These are phyloP conservation scores for Pilatotrama ljubarskyi DNA, from an alignment of 768 basidiomycete genomes.

Conservation along the genomic window DNA sequence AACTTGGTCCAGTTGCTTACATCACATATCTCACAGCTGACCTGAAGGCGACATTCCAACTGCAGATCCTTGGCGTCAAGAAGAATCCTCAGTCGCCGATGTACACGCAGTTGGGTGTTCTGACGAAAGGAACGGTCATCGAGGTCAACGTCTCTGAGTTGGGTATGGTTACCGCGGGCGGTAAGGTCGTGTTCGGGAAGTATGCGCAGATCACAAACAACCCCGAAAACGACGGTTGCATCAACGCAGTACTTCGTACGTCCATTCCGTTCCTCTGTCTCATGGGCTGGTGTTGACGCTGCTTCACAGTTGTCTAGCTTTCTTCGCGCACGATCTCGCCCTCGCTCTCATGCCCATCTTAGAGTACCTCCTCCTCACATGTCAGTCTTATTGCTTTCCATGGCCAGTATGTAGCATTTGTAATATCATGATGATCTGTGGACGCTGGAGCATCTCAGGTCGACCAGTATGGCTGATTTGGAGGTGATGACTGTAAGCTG, in stretches of 20 bases:
- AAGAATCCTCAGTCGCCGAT: slow-evolving; percentile 99
- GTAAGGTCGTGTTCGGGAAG: slow-evolving; percentile 92
- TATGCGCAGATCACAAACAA: slow-evolving; percentile 95
- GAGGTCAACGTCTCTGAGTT: slow-evolving; percentile 99
- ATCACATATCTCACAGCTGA: slow-evolving; percentile 59
- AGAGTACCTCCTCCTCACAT: slow-evolving; percentile 1
- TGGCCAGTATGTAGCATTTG: slow-evolving; percentile 19
- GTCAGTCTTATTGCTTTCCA: slow-evolving; percentile 4
- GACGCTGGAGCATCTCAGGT: background rate
- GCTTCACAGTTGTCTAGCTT: slow-evolving; percentile 19
- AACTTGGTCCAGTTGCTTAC: background rate
- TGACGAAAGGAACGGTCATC: slow-evolving; percentile 97
- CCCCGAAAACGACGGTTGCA: slow-evolving; percentile 95
- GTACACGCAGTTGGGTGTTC: slow-evolving; percentile 94
- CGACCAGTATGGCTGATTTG: background rate
- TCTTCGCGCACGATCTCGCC: background rate
- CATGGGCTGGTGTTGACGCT: background rate
- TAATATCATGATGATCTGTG: slow-evolving; percentile 13
- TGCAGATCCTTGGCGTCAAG: slow-evolving; percentile 97
- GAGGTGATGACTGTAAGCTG: too few species aligned
- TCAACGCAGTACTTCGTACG: slow-evolving; percentile 91
- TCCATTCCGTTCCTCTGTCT: slow-evolving; percentile 22
- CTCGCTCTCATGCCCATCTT: slow-evolving; percentile 7
- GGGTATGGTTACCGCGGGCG: slow-evolving; percentile 95
- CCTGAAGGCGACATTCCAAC: slow-evolving; percentile 97